Evolutionary conservation across 495 filamentous ascomycete genomes (phyloP).

Genomic region (Copromyces sp.): DNA sequence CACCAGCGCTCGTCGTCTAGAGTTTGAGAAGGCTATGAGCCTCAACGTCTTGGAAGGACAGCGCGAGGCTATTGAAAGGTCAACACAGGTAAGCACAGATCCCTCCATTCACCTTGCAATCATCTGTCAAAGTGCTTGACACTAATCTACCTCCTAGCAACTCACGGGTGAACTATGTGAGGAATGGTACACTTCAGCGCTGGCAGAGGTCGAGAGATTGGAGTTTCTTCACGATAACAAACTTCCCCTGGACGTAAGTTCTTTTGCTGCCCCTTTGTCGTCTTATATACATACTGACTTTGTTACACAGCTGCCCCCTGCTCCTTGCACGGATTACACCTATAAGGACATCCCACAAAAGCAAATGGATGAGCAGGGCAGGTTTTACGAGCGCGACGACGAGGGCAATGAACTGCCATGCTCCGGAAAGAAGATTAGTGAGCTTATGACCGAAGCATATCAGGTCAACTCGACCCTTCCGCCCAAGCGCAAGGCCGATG

Average conservation of each 20-base stretch:
- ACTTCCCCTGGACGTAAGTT: slow-evolving; percentile 31
- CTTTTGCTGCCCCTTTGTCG: not conserved
- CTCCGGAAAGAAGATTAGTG: slow-evolving; percentile 12
- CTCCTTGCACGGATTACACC: slow-evolving; percentile 19
- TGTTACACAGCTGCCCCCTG: slow-evolving; percentile 21
- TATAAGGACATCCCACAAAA: slow-evolving; percentile 24
- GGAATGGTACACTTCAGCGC: slow-evolving; percentile 26
- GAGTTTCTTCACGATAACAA: slow-evolving; percentile 26
- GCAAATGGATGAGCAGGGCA: slow-evolving; percentile 20
- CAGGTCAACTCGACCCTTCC: slow-evolving; percentile 13
- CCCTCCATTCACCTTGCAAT: not conserved
- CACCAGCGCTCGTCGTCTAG: slow-evolving; percentile 8
- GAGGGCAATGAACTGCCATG: slow-evolving; percentile 24
- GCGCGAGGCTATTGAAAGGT: slow-evolving; percentile 1
- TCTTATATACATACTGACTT: slow-evolving; percentile 4
- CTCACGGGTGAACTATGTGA: slow-evolving; percentile 20
- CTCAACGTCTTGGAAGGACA: slow-evolving; percentile 12
- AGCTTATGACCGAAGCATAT: slow-evolving; percentile 15
- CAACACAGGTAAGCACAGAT: slow-evolving; percentile 11
- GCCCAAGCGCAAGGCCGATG: slow-evolving; percentile 32
- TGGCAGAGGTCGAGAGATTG: slow-evolving; percentile 23
- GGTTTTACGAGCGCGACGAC: slow-evolving; percentile 19
- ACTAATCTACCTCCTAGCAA: not conserved
- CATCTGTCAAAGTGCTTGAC: not conserved
- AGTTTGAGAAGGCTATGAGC: slow-evolving; percentile 10